Evolutionary conservation across 805 yeast genomes (phyloP), one percentile per base, ranked within the genome.

Genomic region (Saccharomycopsis malanga): DNA sequence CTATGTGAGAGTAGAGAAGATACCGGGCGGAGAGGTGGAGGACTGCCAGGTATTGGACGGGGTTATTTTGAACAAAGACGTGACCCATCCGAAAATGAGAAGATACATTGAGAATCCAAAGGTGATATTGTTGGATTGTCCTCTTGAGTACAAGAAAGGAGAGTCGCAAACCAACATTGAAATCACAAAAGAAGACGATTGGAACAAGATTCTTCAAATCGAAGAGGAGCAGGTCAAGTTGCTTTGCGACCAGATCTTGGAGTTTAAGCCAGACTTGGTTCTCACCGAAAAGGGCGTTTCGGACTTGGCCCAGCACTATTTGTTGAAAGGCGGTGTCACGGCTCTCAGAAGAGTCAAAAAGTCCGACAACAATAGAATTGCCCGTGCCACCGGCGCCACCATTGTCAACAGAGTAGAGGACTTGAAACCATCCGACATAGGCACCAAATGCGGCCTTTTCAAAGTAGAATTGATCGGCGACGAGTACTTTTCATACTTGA

Each of bases 151-250:
- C 71, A 93, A 93, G 71, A 93, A 93, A 74, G 99, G 98, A 55
- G 99, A 93, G 70, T 88, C 97, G 2, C 98, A 93, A 67, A 93
- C 98, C 45, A 91, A 93, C 67, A 87, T 93, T 57, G 99, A 93
- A 70, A 89, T 93, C 65, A 83, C 96, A 38, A 87, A 87, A 60
- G 98, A 91, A 66, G 85, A 81, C 53, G 98, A 93, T 69, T 93
- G 98, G 98, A 83, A 82, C 63, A 79, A 98, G 66, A 79, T 93
- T 54, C 72, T 93, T 59, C 88, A 91, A 69, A 91, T 93, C 61
- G 99, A 93, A 69, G 99, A 93, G 70, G 98, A 93, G 66, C 99
- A 93, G 69, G 89, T 93, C 53, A 83, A 83, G 61, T 59, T 75
- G 46, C 70, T 91, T 72, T 89, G 97, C 68, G 95, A 87, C 53